Evolutionary conservation across 176 grass and related monocot species (phyloP).

Genomic region (Aegilops longissima): DNA sequence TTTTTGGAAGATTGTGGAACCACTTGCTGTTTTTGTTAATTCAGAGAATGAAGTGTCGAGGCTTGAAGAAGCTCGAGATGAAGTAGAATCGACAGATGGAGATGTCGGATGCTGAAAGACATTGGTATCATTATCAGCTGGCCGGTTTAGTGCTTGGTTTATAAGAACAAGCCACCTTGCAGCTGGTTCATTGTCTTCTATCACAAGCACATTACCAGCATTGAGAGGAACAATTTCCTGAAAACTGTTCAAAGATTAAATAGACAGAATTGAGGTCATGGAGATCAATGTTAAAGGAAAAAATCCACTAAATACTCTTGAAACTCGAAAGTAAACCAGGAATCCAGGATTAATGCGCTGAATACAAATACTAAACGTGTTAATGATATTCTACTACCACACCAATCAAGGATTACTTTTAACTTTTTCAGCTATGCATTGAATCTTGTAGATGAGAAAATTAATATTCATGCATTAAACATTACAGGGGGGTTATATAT

Average conservation of each 20-base stretch:
- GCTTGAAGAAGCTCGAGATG: constrained; percentile 48
- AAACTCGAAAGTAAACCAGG: constrained; percentile 4
- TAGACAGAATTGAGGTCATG: neutral
- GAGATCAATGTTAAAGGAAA: neutral
- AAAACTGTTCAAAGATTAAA: constrained; percentile 70
- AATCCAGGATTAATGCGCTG: neutral
- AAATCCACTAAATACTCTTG: neutral
- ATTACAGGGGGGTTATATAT: too few relatives aligned
- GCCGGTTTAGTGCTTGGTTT: constrained; percentile 64
- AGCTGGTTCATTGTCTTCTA: constrained; percentile 79
- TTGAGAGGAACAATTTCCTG: constrained; percentile 97
- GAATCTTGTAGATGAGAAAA: constrained; percentile 19
- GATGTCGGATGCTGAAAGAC: constrained; percentile 44
- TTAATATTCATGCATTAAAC: neutral
- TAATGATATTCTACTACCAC: neutral
- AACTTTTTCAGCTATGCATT: neutral
- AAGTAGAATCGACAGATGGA: constrained; percentile 52
- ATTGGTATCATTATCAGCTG: constrained; percentile 38
- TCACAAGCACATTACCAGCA: constrained; percentile 81
- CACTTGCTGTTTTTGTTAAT: constrained; percentile 57
- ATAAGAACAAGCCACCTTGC: constrained; percentile 86
- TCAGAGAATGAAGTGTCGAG: constrained; percentile 47
- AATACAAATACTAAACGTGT: constrained; percentile 6
- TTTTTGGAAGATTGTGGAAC: constrained; percentile 76
- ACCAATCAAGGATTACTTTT: neutral